These are phyloP conservation scores for Fusarium concolor DNA, from an alignment of 2,329 filamentous ascomycete species.

Conservation along the genomic window DNA sequence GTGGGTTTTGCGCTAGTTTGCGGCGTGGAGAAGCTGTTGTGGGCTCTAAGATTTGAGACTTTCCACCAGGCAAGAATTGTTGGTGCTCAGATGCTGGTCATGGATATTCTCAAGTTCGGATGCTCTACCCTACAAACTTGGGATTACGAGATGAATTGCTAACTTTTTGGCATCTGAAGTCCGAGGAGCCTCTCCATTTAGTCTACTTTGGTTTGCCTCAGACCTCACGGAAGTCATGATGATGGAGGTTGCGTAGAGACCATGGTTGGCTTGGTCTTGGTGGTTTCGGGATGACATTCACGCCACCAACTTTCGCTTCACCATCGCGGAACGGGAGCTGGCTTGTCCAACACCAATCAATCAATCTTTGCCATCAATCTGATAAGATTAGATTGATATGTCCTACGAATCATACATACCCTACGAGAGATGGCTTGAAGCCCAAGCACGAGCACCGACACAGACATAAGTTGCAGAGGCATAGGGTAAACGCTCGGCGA, in stretches of 20 bases:
- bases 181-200: neutral
- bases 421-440: neutral
- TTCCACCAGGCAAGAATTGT: too few species aligned
- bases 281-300: neutral
- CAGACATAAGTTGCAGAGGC: neutral
- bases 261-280: neutral
- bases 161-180: rapidly evolving
- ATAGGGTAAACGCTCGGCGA: constrained; percentile 1
- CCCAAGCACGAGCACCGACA: neutral
- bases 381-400: constrained; percentile 29
- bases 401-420: neutral
- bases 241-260: neutral
- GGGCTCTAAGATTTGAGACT: too few species aligned
- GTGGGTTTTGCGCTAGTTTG: constrained; percentile 1
- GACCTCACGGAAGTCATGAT: neutral
- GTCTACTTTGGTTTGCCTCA: neutral
- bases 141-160: too few species aligned
- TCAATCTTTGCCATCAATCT: neutral
- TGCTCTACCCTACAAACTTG: neutral
- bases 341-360: neutral
- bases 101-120: neutral
- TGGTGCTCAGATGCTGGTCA: neutral
- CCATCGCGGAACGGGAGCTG: neutral
- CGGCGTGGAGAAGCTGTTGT: constrained; percentile 14
- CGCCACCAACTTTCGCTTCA: neutral